These are phyloP conservation scores for Fraxinus anomala DNA, from an alignment of 257 asterid species.

Conservation along the genomic window DNA sequence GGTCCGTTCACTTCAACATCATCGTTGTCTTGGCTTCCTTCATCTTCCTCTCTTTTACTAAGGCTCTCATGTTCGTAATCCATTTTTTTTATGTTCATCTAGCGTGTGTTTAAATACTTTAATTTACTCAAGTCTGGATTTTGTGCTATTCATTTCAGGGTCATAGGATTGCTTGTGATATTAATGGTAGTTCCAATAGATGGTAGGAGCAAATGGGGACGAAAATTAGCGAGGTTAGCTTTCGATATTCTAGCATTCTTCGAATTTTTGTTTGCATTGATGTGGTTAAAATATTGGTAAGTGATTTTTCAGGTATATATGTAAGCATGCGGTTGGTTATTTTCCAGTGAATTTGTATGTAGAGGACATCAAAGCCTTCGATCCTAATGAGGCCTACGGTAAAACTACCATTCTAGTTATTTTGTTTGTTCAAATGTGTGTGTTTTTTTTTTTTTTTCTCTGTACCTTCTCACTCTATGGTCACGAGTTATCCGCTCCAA, in stretches of 20 bases:
- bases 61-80: slow-evolving; percentile 59
- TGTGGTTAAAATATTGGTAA: slow-evolving; percentile 22
- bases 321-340: slow-evolving; percentile 85
- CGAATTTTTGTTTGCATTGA: background rate
- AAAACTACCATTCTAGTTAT: slow-evolving; percentile 24
- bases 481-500: background rate
- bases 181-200: slow-evolving; percentile 69
- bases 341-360: slow-evolving; percentile 81
- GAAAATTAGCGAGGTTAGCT: slow-evolving; percentile 58
- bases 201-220: slow-evolving; percentile 69
- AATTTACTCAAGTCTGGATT: slow-evolving; percentile 7
- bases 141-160: slow-evolving; percentile 44
- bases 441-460: background rate
- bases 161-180: slow-evolving; percentile 63
- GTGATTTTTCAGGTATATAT: slow-evolving; percentile 67
- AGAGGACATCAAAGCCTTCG: slow-evolving; percentile 91
- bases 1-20: slow-evolving; percentile 61
- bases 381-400: slow-evolving; percentile 94
- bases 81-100: background rate
- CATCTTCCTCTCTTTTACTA: slow-evolving; percentile 60
- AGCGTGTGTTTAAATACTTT: background rate
- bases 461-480: background rate
- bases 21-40: slow-evolving; percentile 53
- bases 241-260: background rate
- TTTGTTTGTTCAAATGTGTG: background rate